phyloP scores from a whole-genome alignment of 768 basidiomycete genomes.

The Boletus rufocinnamomeus region DNA sequence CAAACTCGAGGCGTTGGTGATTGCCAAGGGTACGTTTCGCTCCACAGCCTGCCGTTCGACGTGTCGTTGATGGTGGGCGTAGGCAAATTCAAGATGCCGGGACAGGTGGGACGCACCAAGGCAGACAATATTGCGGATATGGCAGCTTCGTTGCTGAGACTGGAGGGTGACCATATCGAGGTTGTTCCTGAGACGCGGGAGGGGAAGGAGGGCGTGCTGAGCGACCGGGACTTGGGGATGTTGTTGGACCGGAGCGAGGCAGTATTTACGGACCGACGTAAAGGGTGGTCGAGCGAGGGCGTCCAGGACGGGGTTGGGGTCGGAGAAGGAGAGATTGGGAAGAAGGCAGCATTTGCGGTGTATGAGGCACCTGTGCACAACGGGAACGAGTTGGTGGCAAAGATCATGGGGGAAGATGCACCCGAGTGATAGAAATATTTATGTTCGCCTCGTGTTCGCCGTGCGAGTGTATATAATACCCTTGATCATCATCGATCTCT shows the following conservation, averaged over 20 bases:
- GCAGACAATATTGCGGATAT: constrained; percentile 75
- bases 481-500: not conserved
- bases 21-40: constrained; percentile 69
- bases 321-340: constrained; percentile 9
- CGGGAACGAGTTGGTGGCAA: constrained; percentile 69
- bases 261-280: constrained; percentile 68
- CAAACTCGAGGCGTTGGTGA: constrained; percentile 91
- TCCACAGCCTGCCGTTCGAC: not conserved
- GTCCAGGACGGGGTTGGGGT: not conserved
- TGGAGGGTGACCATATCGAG: constrained; percentile 89
- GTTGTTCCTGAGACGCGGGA: constrained; percentile 71
- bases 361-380: constrained; percentile 66
- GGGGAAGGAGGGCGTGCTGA: constrained; percentile 72
- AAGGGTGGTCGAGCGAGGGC: constrained; percentile 67
- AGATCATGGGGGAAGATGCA: constrained; percentile 56
- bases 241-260: constrained; percentile 78
- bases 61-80: not conserved
- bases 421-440: constrained; percentile 4
- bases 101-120: constrained; percentile 52
- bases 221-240: constrained; percentile 76
- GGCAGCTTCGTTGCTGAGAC: constrained; percentile 70
- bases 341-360: constrained; percentile 72
- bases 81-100: constrained; percentile 86
- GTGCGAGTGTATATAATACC: constrained; percentile 4
- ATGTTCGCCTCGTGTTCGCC: not conserved